Evolutionary conservation across 768 basidiomycete genomes (phyloP).

Genomic region (Rhodotorula sphaerocarpa): DNA sequence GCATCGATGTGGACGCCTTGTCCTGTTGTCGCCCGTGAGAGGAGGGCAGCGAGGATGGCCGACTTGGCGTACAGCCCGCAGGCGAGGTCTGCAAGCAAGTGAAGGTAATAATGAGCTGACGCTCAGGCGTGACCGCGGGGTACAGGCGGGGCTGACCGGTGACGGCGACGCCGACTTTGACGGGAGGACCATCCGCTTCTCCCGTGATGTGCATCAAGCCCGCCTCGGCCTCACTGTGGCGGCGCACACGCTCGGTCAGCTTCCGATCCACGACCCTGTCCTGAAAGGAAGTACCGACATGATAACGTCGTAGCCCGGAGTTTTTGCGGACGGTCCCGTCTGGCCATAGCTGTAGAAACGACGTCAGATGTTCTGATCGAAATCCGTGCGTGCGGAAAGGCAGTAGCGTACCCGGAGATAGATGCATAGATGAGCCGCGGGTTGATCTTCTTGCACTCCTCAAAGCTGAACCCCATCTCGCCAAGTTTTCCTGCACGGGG

Average conservation of each 20-base stretch:
- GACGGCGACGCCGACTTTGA: constrained; percentile 90
- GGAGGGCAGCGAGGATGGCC: constrained; percentile 79
- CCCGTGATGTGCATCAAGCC: constrained; percentile 64
- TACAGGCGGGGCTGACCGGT: constrained; percentile 59
- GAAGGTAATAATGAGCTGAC: too few relatives aligned
- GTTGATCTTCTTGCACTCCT: constrained; percentile 69
- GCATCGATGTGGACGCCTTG: constrained; percentile 85
- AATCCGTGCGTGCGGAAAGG: constrained; percentile 1
- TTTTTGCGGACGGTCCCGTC: constrained; percentile 73
- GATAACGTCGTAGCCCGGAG: constrained; percentile 53
- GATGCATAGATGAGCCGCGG: constrained; percentile 75
- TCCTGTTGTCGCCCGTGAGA: constrained; percentile 74
- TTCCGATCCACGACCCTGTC: too few relatives aligned
- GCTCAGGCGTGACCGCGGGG: too few relatives aligned
- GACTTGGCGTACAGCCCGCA: constrained; percentile 72
- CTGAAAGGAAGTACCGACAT: not conserved
- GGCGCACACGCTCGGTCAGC: constrained; percentile 44
- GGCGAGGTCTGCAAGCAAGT: constrained; percentile 43
- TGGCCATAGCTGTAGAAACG: constrained; percentile 59
- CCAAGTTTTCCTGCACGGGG: constrained; percentile 57
- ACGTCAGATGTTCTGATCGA: not conserved
- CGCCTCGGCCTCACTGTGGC: constrained; percentile 64
- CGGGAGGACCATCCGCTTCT: constrained; percentile 73
- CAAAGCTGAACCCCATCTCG: constrained; percentile 74
- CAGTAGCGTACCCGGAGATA: constrained; percentile 62